Conservation (phyloP, 768 basidiomycete species). For the Kondoa subrosea region DNA sequence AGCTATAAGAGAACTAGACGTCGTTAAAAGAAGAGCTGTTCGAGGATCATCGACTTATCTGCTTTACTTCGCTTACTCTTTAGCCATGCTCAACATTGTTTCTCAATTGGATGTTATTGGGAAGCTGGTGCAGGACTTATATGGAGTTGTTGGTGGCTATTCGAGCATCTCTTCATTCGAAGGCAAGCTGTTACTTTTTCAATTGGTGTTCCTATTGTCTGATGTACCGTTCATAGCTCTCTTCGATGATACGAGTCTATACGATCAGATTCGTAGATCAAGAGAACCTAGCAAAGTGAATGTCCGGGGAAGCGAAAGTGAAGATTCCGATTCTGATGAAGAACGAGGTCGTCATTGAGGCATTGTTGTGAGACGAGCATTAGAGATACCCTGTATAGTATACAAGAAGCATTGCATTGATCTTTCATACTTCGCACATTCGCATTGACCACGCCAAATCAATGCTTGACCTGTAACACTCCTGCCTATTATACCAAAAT, state of each 20-base stretch:
- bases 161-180: background rate
- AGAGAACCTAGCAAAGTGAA: background rate
- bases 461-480: background rate
- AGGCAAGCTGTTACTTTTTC: no score
- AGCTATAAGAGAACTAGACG: slow-evolving; percentile 65
- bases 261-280: background rate
- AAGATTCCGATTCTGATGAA: background rate
- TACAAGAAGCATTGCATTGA: no score
- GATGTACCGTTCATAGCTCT: slow-evolving; percentile 12
- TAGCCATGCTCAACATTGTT: slow-evolving; percentile 47
- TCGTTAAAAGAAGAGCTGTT: slow-evolving; percentile 67
- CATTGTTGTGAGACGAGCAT: no score
- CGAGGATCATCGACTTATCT: slow-evolving; percentile 61
- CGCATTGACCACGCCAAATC: background rate
- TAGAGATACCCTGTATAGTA: no score
- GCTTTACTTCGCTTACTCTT: slow-evolving; percentile 48
- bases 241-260: background rate
- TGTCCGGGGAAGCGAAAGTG: background rate
- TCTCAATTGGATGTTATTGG: slow-evolving; percentile 73
- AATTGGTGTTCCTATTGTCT: no score
- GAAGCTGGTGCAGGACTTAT: slow-evolving; percentile 61
- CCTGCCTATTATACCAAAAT: no score
- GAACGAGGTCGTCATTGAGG: background rate
- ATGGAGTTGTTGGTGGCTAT: slow-evolving; percentile 45
- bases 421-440: background rate